A percentile compares a stretch with the other conserved stretches of the same genome.
These are phyloP conservation scores for Cyclaneusma minus DNA, from an alignment of 2,329 filamentous ascomycete genomes.

Conservation along the genomic window DNA sequence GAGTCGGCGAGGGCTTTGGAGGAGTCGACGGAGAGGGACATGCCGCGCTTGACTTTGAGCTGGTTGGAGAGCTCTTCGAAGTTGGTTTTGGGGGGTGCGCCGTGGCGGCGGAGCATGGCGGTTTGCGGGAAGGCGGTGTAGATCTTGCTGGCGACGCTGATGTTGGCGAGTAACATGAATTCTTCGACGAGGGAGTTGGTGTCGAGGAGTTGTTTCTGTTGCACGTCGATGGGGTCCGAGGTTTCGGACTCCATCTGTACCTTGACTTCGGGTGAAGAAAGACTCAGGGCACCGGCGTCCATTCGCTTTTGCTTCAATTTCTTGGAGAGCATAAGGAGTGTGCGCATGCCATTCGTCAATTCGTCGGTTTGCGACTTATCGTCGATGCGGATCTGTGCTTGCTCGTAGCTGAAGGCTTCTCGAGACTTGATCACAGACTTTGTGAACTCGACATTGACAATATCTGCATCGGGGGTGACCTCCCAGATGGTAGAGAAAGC, in stretches of 20 bases:
- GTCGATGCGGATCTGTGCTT: constrained; percentile 87
- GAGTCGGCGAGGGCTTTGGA: constrained; percentile 90
- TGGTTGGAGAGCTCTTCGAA: constrained; percentile 91
- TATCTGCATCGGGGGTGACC: constrained; percentile 68
- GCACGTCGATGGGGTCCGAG: constrained; percentile 87
- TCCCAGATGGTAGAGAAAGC: constrained; percentile 85
- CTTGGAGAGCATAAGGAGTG: constrained; percentile 74
- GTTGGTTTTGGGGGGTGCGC: constrained; percentile 82
- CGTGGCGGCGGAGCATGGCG: constrained; percentile 83
- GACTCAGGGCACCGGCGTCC: constrained; percentile 85
- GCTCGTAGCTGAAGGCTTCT: constrained; percentile 95
- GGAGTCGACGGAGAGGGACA: constrained; percentile 70
- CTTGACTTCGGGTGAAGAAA: constrained; percentile 95
- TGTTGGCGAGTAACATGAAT: constrained; percentile 98
- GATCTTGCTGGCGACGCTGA: constrained; percentile 80
- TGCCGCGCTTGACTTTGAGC: constrained; percentile 68
- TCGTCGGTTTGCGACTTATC: constrained; percentile 78
- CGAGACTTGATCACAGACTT: constrained; percentile 96
- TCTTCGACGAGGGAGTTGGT: constrained; percentile 98
- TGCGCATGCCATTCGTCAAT: constrained; percentile 77
- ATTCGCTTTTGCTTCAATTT: constrained; percentile 90
- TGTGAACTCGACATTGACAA: constrained; percentile 75
- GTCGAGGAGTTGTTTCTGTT: constrained; percentile 85
- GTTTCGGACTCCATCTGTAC: constrained; percentile 92
- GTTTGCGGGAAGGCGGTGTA: constrained; percentile 90